Evolutionary conservation across 768 basidiomycete genomes (phyloP), one percentile per base, ranked within the genome.

Genomic region (Rhizopogon roseolus): DNA sequence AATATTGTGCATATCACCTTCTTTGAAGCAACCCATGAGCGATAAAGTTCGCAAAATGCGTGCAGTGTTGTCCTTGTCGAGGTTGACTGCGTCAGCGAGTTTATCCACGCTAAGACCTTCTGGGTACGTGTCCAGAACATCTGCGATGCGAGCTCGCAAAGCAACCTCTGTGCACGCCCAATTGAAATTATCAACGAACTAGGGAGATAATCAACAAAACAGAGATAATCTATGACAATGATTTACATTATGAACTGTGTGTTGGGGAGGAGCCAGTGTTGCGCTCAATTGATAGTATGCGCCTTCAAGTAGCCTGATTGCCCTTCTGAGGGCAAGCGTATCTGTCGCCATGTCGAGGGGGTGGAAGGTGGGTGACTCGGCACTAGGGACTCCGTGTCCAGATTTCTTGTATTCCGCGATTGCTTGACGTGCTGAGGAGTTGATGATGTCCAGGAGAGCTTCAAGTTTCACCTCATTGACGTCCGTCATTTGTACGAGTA

Each of bases 31-130:
- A 11, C 68, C 66, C 28, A 62, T 63, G 14, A 62, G 59, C 0
- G 70, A 64, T 27, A 71, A 68, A 6, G 62, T 53, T 34, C 71
- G 65, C 17, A 71, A 58, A 19, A 71, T 46, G 4, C 66, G 68
- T 40, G 57, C 43, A 14, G 71, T 66, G 40, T 72, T 71, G 1
- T 57, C 59, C 40, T 56, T 57, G 41, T 68, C 64, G 36, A 69
- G 29, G 8, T 45, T 54, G 17, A 67, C 61, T 41, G 58, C 38
- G 45, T 58, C 54, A n/a, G 64, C 42, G 11, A 71, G 62, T 44
- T 68, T 61, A 1, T 58, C 52, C 7, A 68, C 56, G 37, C 60
- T 63, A 17, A 70, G 54, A 27, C 71, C 71, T 9, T 65, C 29
- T 1, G 71, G 71, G 28, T 61, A 44, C 6, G 32, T 52, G 36